Conservation (phyloP, 306 rosid genomes). For the Styphnolobium japonicum region DNA sequence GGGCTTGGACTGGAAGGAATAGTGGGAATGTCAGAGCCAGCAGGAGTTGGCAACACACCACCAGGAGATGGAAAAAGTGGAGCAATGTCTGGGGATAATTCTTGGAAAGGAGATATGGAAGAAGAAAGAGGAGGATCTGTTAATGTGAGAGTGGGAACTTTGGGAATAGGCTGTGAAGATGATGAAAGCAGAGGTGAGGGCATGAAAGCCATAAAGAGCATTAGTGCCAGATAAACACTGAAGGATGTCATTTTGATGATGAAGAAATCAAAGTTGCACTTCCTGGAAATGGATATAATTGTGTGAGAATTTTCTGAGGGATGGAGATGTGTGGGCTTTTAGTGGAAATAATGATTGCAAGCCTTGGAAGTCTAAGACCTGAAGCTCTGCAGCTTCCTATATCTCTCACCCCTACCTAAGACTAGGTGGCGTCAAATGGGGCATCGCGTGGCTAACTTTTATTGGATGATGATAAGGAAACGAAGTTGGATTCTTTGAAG, state of each 20-base stretch:
- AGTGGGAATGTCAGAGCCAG: constrained; percentile 60
- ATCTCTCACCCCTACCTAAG: constrained; percentile 10
- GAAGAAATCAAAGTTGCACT: constrained; percentile 36
- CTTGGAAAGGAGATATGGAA: constrained; percentile 45
- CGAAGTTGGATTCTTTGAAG: constrained; percentile 38
- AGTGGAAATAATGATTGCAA: constrained; percentile 54
- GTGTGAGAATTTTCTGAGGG: constrained; percentile 17
- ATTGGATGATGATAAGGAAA: constrained; percentile 39
- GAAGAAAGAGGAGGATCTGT: constrained; percentile 37
- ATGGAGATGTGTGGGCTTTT: constrained; percentile 12
- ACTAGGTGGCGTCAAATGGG: constrained; percentile 38
- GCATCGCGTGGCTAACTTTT: constrained; percentile 38
- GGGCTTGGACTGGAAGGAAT: constrained; percentile 92
- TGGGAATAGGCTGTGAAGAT: constrained; percentile 33
- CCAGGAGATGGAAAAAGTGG: constrained; percentile 89
- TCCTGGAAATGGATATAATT: constrained; percentile 22
- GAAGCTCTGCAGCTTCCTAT: constrained; percentile 27
- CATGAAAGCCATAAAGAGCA: constrained; percentile 47
- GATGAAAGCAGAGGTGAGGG: constrained; percentile 43
- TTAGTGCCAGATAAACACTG: constrained; percentile 40
- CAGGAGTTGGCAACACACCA: constrained; percentile 51
- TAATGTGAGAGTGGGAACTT: constrained; percentile 35
- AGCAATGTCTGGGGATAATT: constrained; percentile 73
- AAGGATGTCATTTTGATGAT: constrained; percentile 61
- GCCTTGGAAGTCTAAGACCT: constrained; percentile 32